Evolutionary conservation across 1,139 yeast genomes (phyloP).

Genomic region (Geotrichum australiense): DNA sequence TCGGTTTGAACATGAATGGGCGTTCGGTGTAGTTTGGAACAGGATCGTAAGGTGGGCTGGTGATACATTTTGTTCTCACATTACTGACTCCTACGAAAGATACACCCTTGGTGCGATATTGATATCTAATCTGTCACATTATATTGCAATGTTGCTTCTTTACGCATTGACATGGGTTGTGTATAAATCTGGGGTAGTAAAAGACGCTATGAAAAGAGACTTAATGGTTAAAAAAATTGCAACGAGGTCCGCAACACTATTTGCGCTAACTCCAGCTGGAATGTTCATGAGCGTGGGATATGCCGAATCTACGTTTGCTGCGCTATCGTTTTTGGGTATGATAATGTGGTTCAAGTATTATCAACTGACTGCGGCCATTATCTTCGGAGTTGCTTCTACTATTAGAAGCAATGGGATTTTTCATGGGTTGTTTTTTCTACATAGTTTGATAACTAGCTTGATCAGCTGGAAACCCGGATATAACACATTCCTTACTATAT

Average conservation of each 20-base stretch:
- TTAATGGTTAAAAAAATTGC: slow-evolving; percentile 28
- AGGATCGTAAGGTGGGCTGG: slow-evolving; percentile 37
- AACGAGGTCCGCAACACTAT: slow-evolving; percentile 41
- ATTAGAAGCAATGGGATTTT: slow-evolving; percentile 72
- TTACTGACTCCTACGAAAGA: slow-evolving; percentile 30
- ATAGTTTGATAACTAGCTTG: slow-evolving; percentile 39
- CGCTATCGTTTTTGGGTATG: slow-evolving; percentile 57
- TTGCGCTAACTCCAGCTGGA: slow-evolving; percentile 69
- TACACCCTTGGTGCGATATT: slow-evolving; percentile 42
- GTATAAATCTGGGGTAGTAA: slow-evolving; percentile 31
- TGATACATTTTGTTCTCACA: slow-evolving; percentile 10
- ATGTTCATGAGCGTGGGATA: slow-evolving; percentile 70
- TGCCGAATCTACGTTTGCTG: slow-evolving; percentile 67
- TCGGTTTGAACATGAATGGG: slow-evolving; percentile 79
- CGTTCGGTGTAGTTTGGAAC: slow-evolving; percentile 80
- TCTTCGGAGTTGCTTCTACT: slow-evolving; percentile 51
- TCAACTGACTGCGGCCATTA: slow-evolving; percentile 51
- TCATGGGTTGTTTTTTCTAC: slow-evolving; percentile 59
- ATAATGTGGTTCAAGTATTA: slow-evolving; percentile 36
- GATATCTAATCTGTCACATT: slow-evolving; percentile 50
- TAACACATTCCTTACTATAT: background rate
- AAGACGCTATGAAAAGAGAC: slow-evolving; percentile 14
- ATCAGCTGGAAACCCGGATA: slow-evolving; percentile 1
- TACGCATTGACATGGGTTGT: slow-evolving; percentile 41
- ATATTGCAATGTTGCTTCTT: slow-evolving; percentile 43